These are phyloP conservation scores for Remersonia thermophila DNA, from an alignment of 2,329 filamentous ascomycete species.

Conservation along the genomic window DNA sequence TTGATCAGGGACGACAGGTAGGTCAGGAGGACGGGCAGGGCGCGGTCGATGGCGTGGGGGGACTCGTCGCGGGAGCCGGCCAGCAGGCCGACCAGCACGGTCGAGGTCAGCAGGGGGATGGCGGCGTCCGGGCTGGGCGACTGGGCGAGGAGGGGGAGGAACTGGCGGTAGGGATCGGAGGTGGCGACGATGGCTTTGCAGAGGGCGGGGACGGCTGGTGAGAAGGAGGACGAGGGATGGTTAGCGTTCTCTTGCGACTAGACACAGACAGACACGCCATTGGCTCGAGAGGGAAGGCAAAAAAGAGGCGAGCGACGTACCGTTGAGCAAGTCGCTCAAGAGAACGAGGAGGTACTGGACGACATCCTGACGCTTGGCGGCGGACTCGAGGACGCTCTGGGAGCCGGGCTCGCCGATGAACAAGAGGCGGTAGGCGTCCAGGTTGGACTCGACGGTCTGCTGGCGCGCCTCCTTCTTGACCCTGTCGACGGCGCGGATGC, in stretches of 20 bases:
- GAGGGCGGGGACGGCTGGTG: conserved; percentile 64
- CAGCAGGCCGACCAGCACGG: conserved; percentile 71
- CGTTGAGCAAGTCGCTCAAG: conserved; percentile 73
- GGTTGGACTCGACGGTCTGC: conserved; percentile 67
- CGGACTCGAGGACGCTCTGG: conserved; percentile 66
- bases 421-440: conserved; percentile 66
- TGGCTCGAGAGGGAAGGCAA: conserved; percentile 2
- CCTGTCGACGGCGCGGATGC: conserved; percentile 95
- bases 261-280: conserved; percentile 1
- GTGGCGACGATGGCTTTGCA: conserved; percentile 64
- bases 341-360: conserved; percentile 91
- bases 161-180: conserved; percentile 66
- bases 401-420: conserved; percentile 65
- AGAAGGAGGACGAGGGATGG: background rate
- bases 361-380: conserved; percentile 76
- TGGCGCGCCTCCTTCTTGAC: conserved; percentile 83
- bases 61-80: conserved; percentile 52
- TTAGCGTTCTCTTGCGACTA: too few relatives aligned
- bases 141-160: conserved; percentile 72
- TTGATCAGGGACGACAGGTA: conserved; percentile 78
- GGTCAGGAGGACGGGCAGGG: conserved; percentile 69
- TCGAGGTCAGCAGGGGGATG: conserved; percentile 80
- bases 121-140: conserved; percentile 63
- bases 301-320: conserved; percentile 38
- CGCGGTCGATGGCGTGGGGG: conserved; percentile 51